Base-by-base conservation (phyloP, 129 eudicot species). In the Escallonia rubra region DNA sequence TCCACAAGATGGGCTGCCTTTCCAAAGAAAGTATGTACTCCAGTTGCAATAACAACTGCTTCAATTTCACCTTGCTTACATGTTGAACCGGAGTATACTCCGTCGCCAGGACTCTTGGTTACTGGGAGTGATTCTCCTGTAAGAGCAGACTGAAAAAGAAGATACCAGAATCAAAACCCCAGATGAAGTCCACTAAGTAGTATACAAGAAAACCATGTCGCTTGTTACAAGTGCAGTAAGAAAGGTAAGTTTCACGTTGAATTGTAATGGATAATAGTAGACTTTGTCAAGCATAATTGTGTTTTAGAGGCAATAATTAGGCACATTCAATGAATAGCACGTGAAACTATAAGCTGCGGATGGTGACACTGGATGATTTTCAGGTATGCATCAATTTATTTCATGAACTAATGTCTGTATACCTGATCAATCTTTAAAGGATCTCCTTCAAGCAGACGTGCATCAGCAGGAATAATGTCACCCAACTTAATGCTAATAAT, bases 1-100 rank as follows among this genome's bases (percentile, higher is more conserved):
- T 80, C 85, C 10, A 80, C 85, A 44, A 80, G 81, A 70, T 80
- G 85, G 67, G 85, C 85, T 40, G 85, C 85, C 65, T 80, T 80
- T n/a, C 85, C 85, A 16, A 80, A 80, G 85, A 80, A 80, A 38
- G 81, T 80, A 47, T 80, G 72, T 34, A 80, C 72, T 41, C 85
- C 85, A 57, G 85, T 80, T 3, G 85, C 85, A 47, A 80, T 80
- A 55, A 80, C 84, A 8, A 80, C 70, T 53, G 80, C 84, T 64
- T 80, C 84, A 14, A 80, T 74, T 59, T 80, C 84, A 15, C 84
- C 84, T 80, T 80, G 84, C 62, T 80, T 80, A 49, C 84, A 80
- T 43, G 84, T 80, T 63, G 84, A 80, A 44, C 84, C 84, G 6
- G 84, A 80, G 69, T 80, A 80, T 8, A 80, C 80, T 4, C 73